Evolutionary conservation across 352 stramenopile species (phyloP).

Genomic region (Pythium guiyangense): DNA sequence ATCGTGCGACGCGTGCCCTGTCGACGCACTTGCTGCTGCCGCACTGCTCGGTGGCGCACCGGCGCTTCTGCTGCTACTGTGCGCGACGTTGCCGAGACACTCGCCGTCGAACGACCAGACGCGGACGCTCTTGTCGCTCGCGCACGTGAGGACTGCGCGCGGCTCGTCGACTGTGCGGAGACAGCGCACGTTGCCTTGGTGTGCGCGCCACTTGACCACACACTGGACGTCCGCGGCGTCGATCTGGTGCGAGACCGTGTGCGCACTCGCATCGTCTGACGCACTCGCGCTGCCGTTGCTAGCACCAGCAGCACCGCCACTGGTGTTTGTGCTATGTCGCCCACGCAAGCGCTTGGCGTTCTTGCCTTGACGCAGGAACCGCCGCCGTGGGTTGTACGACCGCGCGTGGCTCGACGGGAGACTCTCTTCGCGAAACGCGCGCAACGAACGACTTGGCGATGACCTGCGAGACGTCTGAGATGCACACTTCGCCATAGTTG

Average conservation of each 20-base stretch:
- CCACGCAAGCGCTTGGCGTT: conserved; percentile 43
- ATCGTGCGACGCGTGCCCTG: too few relatives aligned
- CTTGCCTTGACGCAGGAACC: conserved; percentile 66
- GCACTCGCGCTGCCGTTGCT: not conserved
- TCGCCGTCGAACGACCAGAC: conserved; percentile 53
- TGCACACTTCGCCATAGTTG: conserved; percentile 38
- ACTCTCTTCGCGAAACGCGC: conserved; percentile 51
- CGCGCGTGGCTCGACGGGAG: conserved; percentile 46
- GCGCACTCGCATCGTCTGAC: not conserved
- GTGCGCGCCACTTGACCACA: conserved; percentile 47
- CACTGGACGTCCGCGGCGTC: conserved; percentile 29
- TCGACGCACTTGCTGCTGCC: not conserved
- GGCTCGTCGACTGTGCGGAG: conserved; percentile 59
- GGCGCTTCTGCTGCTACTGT: not conserved
- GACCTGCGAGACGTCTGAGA: conserved; percentile 49
- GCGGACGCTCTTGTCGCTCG: conserved; percentile 52
- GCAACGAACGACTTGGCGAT: conserved; percentile 33
- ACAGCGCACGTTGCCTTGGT: conserved; percentile 41
- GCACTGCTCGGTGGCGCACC: not conserved
- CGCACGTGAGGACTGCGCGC: conserved; percentile 52
- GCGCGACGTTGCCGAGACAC: conserved; percentile 29
- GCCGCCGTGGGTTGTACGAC: conserved; percentile 66
- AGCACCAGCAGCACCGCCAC: not conserved
- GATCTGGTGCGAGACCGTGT: conserved; percentile 3
- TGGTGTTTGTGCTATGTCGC: conserved; percentile 23